phyloP scores from a whole-genome alignment of 768 basidiomycete species.

The Vishniacozyma victoriae region DNA sequence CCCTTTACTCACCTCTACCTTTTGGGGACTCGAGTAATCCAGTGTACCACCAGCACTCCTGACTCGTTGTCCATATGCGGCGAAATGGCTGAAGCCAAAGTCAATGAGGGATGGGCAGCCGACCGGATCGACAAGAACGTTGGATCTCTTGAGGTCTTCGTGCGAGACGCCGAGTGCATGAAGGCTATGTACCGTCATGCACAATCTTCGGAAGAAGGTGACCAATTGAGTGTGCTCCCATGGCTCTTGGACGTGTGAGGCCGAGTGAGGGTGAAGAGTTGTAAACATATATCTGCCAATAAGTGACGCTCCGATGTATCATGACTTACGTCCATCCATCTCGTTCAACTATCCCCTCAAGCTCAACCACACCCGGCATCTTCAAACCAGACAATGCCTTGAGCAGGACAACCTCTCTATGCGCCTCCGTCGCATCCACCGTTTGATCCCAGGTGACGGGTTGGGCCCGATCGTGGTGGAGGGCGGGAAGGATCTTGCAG shows the following conservation, averaged over 20 bases:
- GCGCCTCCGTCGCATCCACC: conserved; percentile 41
- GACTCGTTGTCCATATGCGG: conserved; percentile 16
- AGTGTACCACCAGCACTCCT: conserved; percentile 39
- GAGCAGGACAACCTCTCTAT: conserved; percentile 43
- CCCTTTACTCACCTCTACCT: conserved; percentile 24
- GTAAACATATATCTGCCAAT: conserved; percentile 39
- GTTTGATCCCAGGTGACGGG: conserved; percentile 30
- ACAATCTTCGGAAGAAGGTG: conserved; percentile 37
- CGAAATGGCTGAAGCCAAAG: conserved; percentile 44
- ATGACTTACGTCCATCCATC: conserved; percentile 43
- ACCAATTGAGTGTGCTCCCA: conserved; percentile 12
- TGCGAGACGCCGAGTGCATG: conserved; percentile 50
- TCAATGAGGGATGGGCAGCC: conserved; percentile 35
- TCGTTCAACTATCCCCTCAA: conserved; percentile 42
- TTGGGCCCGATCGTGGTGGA: conserved; percentile 14
- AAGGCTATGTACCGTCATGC: conserved; percentile 26
- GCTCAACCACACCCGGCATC: conserved; percentile 32
- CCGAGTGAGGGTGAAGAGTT: conserved; percentile 22
- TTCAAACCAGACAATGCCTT: conserved; percentile 35
- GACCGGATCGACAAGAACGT: conserved; percentile 48
- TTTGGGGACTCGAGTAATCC: conserved; percentile 45
- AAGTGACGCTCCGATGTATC: background rate
- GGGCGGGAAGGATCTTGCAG: conserved; percentile 45
- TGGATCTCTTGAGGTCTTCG: conserved; percentile 51
- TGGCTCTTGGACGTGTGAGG: conserved; percentile 11